Evolutionary conservation across 1,284 basidiomycete species (phyloP).

Genomic region (Limonomyces culmigenus): DNA sequence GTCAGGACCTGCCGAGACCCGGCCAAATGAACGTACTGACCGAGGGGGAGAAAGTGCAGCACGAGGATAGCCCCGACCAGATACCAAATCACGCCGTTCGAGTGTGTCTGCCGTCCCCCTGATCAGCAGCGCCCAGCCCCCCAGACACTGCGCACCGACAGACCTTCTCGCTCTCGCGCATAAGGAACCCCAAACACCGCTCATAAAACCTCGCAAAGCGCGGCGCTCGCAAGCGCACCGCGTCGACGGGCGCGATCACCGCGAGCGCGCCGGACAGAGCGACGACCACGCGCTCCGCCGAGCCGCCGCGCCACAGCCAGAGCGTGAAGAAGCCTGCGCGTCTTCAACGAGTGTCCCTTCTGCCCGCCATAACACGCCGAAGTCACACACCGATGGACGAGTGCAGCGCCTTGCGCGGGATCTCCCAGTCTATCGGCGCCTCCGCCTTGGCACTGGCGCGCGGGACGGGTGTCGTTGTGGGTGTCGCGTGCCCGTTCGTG

Average conservation of each 20-base stretch:
- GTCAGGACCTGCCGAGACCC: no score
- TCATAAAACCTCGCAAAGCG: conserved; percentile 70
- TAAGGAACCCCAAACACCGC: conserved; percentile 66
- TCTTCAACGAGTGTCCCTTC: not conserved
- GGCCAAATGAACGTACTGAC: no score
- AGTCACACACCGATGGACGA: conserved; percentile 69
- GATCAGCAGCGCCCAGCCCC: no score
- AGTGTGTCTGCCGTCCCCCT: conserved; percentile 40
- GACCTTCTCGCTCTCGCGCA: conserved; percentile 86
- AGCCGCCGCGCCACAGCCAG: conserved; percentile 49
- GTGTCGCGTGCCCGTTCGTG: no score
- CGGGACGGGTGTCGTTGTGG: no score
- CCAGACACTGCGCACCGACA: no score
- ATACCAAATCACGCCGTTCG: conserved; percentile 93
- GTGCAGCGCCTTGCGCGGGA: conserved; percentile 84
- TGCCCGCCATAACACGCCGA: conserved; percentile 1
- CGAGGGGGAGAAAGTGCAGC: conserved; percentile 67
- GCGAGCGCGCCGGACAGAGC: conserved; percentile 52
- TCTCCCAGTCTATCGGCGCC: conserved; percentile 49
- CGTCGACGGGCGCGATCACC: conserved; percentile 61
- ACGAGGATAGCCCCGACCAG: conserved; percentile 80
- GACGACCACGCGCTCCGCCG: conserved; percentile 41
- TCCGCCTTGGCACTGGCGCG: conserved; percentile 5
- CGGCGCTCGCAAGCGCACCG: conserved; percentile 58
- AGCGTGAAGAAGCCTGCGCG: conserved; percentile 68